Evolutionary conservation across 2,329 filamentous ascomycete genomes (phyloP), one percentile per base, ranked within the genome.

Genomic region (Myrmaecium sp.): DNA sequence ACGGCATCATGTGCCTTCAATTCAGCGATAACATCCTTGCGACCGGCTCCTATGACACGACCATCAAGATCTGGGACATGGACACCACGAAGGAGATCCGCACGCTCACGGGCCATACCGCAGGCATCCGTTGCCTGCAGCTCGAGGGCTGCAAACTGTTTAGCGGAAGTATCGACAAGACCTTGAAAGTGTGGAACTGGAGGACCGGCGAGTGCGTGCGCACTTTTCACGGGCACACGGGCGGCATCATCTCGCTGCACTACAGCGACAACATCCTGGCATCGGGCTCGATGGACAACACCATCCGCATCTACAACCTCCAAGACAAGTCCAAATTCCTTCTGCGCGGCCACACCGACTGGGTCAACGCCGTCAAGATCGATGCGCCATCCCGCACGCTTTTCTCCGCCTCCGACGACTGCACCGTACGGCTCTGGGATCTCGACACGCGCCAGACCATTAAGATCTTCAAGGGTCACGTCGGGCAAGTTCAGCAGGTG

Each of bases 141-240:
- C 95, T 95, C 43, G 83, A 94, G 42, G 81, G 92, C 37, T 74
- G 69, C 29, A 91, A 91, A 43, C 64, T 98, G 32, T 84, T 94
- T 46, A 91, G 78, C 30, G 89, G 84, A 27, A 83, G 80, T 44
- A 63, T 94, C 30, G 89, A 95, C 49, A 68, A 71, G 25, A 92
- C 76, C 4, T 67, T 98, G 41, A 84, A 80, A 47, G 72, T 98
- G 17, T 98, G 89, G 89, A 92, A 98, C 46, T 94, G 84, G 83
- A 70, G 78, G 34, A 94, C 82, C 0, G 89, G 89, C 24, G 70
- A 82, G 40, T 83, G 81, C 40, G 65, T 94, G 30, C 78, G 75
- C 25, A 92, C 77, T 0, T 73, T 92, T 29, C 65, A 68, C 8
- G 77, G 76, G 13, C 89, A 95, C 45, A 69, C 64, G 11, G 74